Percentiles rank a stretch among this genome's conserved stretches.
phyloP scores from a whole-genome alignment of 306 rosid species.

The Medicago arabica region DNA sequence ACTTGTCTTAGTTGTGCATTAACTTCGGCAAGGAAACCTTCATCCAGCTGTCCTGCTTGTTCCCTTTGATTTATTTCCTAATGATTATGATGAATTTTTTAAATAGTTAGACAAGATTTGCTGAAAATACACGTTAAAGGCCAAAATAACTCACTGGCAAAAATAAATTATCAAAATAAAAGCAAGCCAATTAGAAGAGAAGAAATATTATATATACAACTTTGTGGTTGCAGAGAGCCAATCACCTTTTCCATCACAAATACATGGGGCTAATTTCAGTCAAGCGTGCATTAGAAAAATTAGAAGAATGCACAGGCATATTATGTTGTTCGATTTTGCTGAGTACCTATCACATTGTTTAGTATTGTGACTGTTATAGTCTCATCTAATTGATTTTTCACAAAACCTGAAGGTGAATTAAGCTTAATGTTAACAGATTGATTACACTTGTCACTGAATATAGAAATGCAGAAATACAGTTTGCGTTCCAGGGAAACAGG shows the following conservation, averaged over 20 bases:
- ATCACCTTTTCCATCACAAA: conserved; percentile 16
- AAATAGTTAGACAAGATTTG: conserved; percentile 18
- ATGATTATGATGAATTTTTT: conserved; percentile 38
- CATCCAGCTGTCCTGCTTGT: conserved; percentile 84
- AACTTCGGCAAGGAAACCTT: conserved; percentile 95
- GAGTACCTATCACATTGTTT: conserved; percentile 14
- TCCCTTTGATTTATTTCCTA: conserved; percentile 83
- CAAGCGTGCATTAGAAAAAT: conserved; percentile 6
- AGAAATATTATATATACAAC: conserved; percentile 24
- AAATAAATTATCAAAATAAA: conserved; percentile 30
- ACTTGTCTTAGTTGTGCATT: conserved; percentile 92
- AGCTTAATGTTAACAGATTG: conserved; percentile 9
- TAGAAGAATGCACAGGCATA: conserved; percentile 9
- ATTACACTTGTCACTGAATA: neutral
- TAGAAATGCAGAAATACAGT: neutral
- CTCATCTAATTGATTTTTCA: conserved; percentile 23
- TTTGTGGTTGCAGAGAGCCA: neutral
- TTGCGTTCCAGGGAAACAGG: conserved; percentile 13
- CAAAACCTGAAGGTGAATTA: conserved; percentile 29
- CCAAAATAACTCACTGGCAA: conserved; percentile 19
- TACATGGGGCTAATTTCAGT: conserved; percentile 27
- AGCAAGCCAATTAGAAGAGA: conserved; percentile 29
- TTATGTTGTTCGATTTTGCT: neutral
- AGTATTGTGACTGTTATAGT: conserved; percentile 28
- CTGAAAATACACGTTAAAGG: conserved; percentile 11